A percentile compares a stretch with the other conserved stretches of the same genome.
Evolutionary conservation across 352 stramenopile genomes (phyloP).

Genomic region (Phytophthora pistaciae): DNA sequence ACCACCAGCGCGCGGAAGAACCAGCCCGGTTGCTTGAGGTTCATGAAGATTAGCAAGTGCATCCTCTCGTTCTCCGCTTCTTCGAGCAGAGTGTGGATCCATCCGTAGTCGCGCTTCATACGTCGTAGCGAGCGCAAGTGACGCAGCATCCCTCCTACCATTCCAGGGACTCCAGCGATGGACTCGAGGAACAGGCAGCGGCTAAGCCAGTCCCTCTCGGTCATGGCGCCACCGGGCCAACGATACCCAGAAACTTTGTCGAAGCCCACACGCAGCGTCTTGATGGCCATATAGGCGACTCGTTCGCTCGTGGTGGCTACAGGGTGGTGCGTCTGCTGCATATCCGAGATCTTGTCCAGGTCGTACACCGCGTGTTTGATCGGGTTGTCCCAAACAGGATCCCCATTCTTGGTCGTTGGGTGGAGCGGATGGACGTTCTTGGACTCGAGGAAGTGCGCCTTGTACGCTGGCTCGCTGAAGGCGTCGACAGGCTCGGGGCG

Average conservation of each 20-base stretch:
- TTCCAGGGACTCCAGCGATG: slow-evolving; percentile 77
- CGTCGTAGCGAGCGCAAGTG: slow-evolving; percentile 88
- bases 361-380: slow-evolving; percentile 48
- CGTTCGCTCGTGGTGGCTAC: slow-evolving; percentile 32
- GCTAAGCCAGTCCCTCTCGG: slow-evolving; percentile 65
- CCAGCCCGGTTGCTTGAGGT: slow-evolving; percentile 84
- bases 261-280: slow-evolving; percentile 52
- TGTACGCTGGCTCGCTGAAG: slow-evolving; percentile 31
- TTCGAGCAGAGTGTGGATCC: slow-evolving; percentile 92
- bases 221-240: slow-evolving; percentile 69
- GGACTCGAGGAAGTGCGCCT: slow-evolving; percentile 39
- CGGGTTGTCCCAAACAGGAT: slow-evolving; percentile 44
- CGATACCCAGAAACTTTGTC: slow-evolving; percentile 65
- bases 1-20: slow-evolving; percentile 88
- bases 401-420: neutral
- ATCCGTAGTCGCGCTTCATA: slow-evolving; percentile 91
- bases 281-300: slow-evolving; percentile 43
- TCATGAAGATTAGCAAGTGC: slow-evolving; percentile 93
- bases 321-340: slow-evolving; percentile 47
- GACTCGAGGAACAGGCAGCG: slow-evolving; percentile 85
- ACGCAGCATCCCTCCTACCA: slow-evolving; percentile 75
- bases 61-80: slow-evolving; percentile 96
- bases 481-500: slow-evolving; percentile 16
- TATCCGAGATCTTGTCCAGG: slow-evolving; percentile 33
- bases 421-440: slow-evolving; percentile 26